Evolutionary conservation across 2,329 filamentous ascomycete genomes (phyloP), one percentile per base, ranked within the genome.

Genomic region (Fusarium gaditjirri): DNA sequence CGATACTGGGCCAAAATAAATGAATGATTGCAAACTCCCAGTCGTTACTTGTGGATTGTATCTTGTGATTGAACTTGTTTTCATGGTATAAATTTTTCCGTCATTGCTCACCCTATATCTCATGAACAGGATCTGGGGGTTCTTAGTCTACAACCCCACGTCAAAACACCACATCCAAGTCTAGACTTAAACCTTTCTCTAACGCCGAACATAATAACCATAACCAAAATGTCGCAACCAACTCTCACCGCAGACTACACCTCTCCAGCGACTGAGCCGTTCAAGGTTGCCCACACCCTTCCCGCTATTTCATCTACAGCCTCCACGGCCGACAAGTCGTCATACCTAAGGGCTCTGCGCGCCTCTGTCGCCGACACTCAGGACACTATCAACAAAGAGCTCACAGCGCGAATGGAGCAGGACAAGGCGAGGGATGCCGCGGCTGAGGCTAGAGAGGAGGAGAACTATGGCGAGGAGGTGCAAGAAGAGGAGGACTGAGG

Each of bases 381-480:
- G 78, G 86, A 86, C 62, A 83, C 86, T 55, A 84, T 95, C 79
- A 95, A 95, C 81, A 84, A 83, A 70, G 90, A 93, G 78, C 85
- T 95, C 65, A 95, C 93, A 9, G 79, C 84, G 57, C 89, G 91
- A 63, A 95, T 95, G 93, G 92, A 91, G 41, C 86, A 92, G 68
- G 92, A 94, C 78, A 92, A 91, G 78, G 83, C 81, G 13, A 82
- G 83, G 19, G 85, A 85, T 21, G 81, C 81, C 3, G 80, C 81
- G 6, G 86, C 89, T 66, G 89, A 91, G 66, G 84, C 81, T 16
- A 86, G 87, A 69, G 90, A 91, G 78, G 93, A 94, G 78, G 89
- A 93, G 76, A 92, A 94, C 78, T 97, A 97, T 79, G 94, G 94
- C 52, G 94, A 97, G 81, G 94, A 97, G 80, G 88, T 91, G 17